Evolutionary conservation across 805 yeast genomes (phyloP), one percentile per base, ranked within the genome.

Genomic region (Candida glaebosa): DNA sequence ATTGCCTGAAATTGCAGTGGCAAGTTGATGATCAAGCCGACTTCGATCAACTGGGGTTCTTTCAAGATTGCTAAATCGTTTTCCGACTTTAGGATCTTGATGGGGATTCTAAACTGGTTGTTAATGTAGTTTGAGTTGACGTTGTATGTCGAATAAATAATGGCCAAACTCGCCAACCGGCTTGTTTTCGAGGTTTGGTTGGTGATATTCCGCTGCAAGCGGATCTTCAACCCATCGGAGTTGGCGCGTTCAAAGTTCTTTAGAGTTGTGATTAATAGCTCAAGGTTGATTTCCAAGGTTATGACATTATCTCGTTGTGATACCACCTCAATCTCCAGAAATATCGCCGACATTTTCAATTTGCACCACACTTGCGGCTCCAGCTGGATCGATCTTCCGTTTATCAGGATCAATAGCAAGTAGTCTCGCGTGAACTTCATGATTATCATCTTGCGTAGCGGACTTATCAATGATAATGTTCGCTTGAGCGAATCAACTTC

Each of bases 351-450:
- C 56, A 64, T 67, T 14, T 71, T 65, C 10, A 83, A 52, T 44
- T 76, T 77, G 48, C 84, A 74, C 87, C 88, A 84, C 2, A 80
- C 76, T 46, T 81, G 87, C 2, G 88, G 87, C 43, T 81, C 84
- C 30, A 55, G 64, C 34, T 71, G 66, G 19, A 71, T 49, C 6
- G 75, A 67, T 1, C 75, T 53, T 18, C 51, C 57, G 42, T 61
- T 55, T 14, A 60, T 69, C 48, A 81, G 78, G 3, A 82, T 74
- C 10, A 81, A 69, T 30, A 67, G 56, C 32, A 84, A 58, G 42
- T 68, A 68, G 1, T 64, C 56, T 3, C 73, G 76, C 1, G 79
- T 72, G 60, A 84, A 79, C 39, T 79, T 63, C 18, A 84, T 62
- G 1, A 80, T 73, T 34, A 84, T 79, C 43, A 68, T 65, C 52